These are phyloP conservation scores for Dactylonectria macrodidyma DNA, from an alignment of 2,329 filamentous ascomycete genomes.

Conservation along the genomic window DNA sequence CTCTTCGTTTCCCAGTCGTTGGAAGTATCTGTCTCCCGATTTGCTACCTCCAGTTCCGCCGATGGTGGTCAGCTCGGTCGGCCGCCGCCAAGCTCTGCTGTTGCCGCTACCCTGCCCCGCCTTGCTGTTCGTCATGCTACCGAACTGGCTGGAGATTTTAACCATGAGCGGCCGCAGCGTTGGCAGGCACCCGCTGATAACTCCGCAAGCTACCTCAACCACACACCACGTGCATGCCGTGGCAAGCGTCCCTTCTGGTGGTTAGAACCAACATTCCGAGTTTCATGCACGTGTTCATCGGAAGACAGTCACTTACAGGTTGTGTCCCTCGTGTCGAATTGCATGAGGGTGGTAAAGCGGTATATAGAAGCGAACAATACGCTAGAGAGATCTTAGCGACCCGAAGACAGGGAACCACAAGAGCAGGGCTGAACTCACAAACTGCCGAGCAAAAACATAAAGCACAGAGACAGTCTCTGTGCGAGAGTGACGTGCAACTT, in stretches of 20 bases:
- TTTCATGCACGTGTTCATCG: rapidly evolving
- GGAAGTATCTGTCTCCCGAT: constrained; percentile 20
- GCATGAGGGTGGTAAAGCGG: constrained; percentile 38
- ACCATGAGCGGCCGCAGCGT: constrained; percentile 34
- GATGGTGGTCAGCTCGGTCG: constrained; percentile 32
- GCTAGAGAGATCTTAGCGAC: constrained; percentile 1
- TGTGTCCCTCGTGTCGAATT: constrained; percentile 23
- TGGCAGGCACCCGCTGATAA: constrained; percentile 34
- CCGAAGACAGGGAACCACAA: not conserved
- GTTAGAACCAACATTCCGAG: not conserved
- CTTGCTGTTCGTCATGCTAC: constrained; percentile 17
- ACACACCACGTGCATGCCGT: constrained; percentile 39
- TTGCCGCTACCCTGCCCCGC: not conserved
- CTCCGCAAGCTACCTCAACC: constrained; percentile 36
- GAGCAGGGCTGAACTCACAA: constrained; percentile 24
- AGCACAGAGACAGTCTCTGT: constrained; percentile 30
- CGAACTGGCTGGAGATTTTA: constrained; percentile 33
- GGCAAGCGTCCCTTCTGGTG: constrained; percentile 32
- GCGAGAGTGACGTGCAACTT: constrained; percentile 35
- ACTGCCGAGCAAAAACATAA: constrained; percentile 36
- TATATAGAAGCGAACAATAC: constrained; percentile 38
- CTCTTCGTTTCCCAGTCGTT: constrained; percentile 25
- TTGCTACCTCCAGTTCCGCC: constrained; percentile 28
- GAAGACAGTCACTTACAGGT: constrained; percentile 24
- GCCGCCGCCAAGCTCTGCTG: not conserved